A percentile compares a stretch with the other conserved stretches of the same genome.
Conservation (phyloP, 1,284 basidiomycete species). For the Heliocybe sulcata region DNA sequence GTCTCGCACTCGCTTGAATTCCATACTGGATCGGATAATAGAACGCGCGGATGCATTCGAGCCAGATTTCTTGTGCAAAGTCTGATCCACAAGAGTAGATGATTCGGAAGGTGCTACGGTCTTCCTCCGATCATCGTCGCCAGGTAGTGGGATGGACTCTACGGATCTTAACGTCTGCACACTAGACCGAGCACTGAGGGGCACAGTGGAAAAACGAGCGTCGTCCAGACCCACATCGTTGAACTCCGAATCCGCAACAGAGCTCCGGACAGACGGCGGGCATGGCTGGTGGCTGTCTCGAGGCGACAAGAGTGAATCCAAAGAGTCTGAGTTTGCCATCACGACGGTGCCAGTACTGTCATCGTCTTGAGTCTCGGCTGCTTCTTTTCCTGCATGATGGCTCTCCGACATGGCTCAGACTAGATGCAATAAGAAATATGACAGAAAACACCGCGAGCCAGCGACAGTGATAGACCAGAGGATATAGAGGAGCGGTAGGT, state of each 20-base stretch:
- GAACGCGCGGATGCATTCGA: slow-evolving; percentile 42
- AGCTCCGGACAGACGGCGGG: slow-evolving; percentile 7
- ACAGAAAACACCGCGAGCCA: background rate
- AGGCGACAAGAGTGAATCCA: slow-evolving; percentile 2
- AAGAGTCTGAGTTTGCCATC: background rate
- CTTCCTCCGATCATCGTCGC: background rate
- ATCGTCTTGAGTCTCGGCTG: background rate
- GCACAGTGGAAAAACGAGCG: slow-evolving; percentile 45
- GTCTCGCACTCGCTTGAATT: slow-evolving; percentile 34
- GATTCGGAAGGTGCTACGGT: slow-evolving; percentile 10
- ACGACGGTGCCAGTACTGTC: background rate
- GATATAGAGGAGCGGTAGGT: background rate
- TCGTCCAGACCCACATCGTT: slow-evolving; percentile 33
- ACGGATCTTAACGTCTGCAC: slow-evolving; percentile 15
- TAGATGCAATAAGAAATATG: background rate
- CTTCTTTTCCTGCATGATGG: background rate
- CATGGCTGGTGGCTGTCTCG: background rate
- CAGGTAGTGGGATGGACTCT: slow-evolving; percentile 9
- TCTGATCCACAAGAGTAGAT: slow-evolving; percentile 12
- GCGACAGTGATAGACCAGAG: too few species aligned
- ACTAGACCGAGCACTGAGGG: slow-evolving; percentile 32
- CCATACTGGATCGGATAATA: slow-evolving; percentile 25
- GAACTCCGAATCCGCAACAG: slow-evolving; percentile 12
- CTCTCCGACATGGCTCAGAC: background rate
- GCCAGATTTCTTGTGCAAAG: slow-evolving; percentile 51